phyloP scores from a whole-genome alignment of 2,329 filamentous ascomycete species.

The Scopulariopsis brevicaulis region DNA sequence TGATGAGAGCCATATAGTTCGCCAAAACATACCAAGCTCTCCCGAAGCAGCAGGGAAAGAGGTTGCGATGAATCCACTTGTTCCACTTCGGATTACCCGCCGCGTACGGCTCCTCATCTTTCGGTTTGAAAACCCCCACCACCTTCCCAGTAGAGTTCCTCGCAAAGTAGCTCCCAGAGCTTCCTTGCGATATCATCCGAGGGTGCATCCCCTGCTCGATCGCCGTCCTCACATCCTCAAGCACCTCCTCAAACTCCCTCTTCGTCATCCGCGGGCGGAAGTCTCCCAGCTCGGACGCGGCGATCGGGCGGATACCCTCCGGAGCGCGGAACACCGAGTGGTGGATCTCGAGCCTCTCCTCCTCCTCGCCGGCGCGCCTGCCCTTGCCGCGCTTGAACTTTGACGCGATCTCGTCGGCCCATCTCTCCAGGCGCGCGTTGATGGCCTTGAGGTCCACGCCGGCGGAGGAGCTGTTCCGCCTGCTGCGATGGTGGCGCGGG shows the following conservation, averaged over 20 bases:
- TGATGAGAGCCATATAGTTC: constrained; percentile 11
- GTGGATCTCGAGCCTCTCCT: constrained; percentile 82
- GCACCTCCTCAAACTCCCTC: constrained; percentile 73
- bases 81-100: constrained; percentile 98
- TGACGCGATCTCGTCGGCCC: constrained; percentile 95
- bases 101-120: constrained; percentile 96
- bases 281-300: constrained; percentile 60
- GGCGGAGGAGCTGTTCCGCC: constrained; percentile 55
- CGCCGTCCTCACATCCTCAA: constrained; percentile 80
- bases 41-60: constrained; percentile 96
- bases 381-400: constrained; percentile 84
- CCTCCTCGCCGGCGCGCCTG: constrained; percentile 59
- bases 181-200: constrained; percentile 92
- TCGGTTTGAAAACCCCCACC: constrained; percentile 96
- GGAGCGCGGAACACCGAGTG: constrained; percentile 94
- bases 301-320: constrained; percentile 72
- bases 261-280: constrained; percentile 58
- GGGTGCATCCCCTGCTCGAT: constrained; percentile 89
- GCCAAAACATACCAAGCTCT: constrained; percentile 60
- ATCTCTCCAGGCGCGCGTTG: constrained; percentile 86
- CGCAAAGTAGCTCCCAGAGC: constrained; percentile 96
- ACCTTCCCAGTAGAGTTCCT: constrained; percentile 85
- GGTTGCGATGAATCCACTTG: constrained; percentile 96
- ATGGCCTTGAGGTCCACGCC: constrained; percentile 97
- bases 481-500: constrained; percentile 10